phyloP scores from a whole-genome alignment of 148 eudicot genomes.

The Suaeda aralocaspica region DNA sequence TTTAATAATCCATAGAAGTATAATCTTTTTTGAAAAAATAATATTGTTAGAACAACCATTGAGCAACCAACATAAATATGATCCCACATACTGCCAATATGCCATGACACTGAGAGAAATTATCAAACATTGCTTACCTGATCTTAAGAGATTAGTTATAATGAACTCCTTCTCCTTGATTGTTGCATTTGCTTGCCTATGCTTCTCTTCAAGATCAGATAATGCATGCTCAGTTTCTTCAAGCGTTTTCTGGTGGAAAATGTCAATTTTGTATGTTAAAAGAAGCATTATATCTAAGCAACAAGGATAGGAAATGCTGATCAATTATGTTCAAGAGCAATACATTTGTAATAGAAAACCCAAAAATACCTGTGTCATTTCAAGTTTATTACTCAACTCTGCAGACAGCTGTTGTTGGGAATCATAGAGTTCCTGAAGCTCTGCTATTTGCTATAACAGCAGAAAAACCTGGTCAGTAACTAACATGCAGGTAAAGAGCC shows the following conservation, averaged over 20 bases:
- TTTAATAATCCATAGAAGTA: background rate
- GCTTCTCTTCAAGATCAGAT: conserved; percentile 87
- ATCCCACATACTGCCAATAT: conserved; percentile 4
- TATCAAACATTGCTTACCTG: conserved; percentile 50
- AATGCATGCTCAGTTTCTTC: conserved; percentile 85
- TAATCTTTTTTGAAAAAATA: too few species aligned
- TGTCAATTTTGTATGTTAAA: conserved; percentile 9
- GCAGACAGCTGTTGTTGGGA: conserved; percentile 70
- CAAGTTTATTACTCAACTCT: conserved; percentile 79
- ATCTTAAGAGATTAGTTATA: conserved; percentile 81
- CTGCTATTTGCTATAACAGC: conserved; percentile 58
- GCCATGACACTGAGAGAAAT: background rate
- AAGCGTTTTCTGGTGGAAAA: conserved; percentile 67
- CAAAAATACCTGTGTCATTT: conserved; percentile 70
- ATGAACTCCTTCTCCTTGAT: conserved; percentile 93
- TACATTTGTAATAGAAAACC: background rate
- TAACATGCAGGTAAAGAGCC: conserved; percentile 5
- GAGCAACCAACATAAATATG: background rate
- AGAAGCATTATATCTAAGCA: background rate
- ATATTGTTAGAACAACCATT: background rate
- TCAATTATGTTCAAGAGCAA: background rate
- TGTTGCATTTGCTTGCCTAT: conserved; percentile 86
- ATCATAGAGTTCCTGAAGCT: conserved; percentile 73
- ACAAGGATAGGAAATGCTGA: background rate
- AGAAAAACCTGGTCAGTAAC: background rate